Evolutionary conservation across 2,329 filamentous ascomycete genomes (phyloP).

Genomic region (Pseudogymnoascus sp.): DNA sequence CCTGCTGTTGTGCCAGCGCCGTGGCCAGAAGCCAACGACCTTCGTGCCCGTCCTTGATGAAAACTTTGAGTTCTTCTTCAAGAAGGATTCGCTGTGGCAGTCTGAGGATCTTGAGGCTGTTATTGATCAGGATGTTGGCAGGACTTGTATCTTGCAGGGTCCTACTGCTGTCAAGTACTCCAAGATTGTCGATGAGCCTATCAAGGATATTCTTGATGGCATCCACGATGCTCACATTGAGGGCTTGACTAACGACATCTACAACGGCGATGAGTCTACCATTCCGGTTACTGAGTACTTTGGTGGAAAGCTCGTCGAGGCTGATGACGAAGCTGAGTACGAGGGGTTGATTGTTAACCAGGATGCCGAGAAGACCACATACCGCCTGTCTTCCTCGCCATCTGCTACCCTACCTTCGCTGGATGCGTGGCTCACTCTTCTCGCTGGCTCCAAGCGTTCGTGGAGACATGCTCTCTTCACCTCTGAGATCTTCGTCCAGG

Average conservation of each 20-base stretch:
- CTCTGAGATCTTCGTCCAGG: constrained; percentile 88
- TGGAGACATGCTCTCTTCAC: constrained; percentile 95
- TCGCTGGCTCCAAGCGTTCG: constrained; percentile 78
- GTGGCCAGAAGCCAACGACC: constrained; percentile 89
- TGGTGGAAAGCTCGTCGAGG: constrained; percentile 74
- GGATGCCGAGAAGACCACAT: constrained; percentile 72
- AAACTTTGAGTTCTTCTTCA: constrained; percentile 99
- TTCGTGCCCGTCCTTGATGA: constrained; percentile 95
- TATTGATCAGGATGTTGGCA: constrained; percentile 88
- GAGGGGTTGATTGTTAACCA: constrained; percentile 81
- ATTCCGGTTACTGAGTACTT: constrained; percentile 93
- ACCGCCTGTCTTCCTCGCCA: constrained; percentile 71
- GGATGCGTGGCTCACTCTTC: constrained; percentile 78
- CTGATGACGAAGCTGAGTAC: constrained; percentile 65
- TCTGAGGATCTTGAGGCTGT: constrained; percentile 96
- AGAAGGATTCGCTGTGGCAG: constrained; percentile 99
- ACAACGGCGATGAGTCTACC: constrained; percentile 61
- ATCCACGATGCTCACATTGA: constrained; percentile 86
- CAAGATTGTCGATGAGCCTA: constrained; percentile 81
- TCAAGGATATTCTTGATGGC: constrained; percentile 87
- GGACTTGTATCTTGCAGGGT: constrained; percentile 93
- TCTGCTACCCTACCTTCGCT: constrained; percentile 67
- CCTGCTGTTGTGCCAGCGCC: constrained; percentile 82
- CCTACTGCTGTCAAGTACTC: constrained; percentile 90
- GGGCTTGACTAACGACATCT: constrained; percentile 70